phyloP scores from a whole-genome alignment of 768 basidiomycete genomes.

The Panaeolus papilionaceus region DNA sequence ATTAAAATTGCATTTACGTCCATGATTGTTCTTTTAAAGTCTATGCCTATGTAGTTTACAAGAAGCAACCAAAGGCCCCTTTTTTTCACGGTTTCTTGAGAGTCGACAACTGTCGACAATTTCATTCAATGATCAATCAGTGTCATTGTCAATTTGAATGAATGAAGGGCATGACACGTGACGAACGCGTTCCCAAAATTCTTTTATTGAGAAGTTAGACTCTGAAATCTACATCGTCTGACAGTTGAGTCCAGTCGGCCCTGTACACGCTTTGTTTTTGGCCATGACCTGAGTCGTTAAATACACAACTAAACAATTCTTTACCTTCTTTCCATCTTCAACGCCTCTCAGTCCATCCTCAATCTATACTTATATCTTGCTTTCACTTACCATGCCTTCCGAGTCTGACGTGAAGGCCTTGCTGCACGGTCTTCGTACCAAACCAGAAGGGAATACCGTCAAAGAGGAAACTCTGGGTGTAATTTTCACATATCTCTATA shows the following conservation, averaged over 20 bases:
- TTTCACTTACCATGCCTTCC: slow-evolving; percentile 21
- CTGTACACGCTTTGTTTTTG: slow-evolving; percentile 1
- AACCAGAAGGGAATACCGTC: slow-evolving; percentile 56
- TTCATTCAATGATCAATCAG: too few species aligned
- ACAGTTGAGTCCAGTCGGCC: neutral
- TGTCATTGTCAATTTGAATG: too few species aligned
- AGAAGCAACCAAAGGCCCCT: neutral
- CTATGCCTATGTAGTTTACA: too few species aligned
- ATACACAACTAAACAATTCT: neutral
- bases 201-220: neutral
- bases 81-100: neutral
- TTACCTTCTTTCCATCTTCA: neutral
- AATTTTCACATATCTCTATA: slow-evolving; percentile 62
- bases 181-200: neutral
- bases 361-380: slow-evolving; percentile 3
- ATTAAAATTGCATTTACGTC: too few species aligned
- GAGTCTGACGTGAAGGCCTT: slow-evolving; percentile 47
- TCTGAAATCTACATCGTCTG: neutral
- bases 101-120: neutral
- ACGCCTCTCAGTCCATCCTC: neutral
- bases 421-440: slow-evolving; percentile 63
- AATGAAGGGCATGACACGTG: neutral
- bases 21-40: too few species aligned
- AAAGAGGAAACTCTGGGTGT: slow-evolving; percentile 39
- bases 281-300: neutral